phyloP scores from a whole-genome alignment of 371 early-diverging fungal species.

The Umbelopsis sp. region DNA sequence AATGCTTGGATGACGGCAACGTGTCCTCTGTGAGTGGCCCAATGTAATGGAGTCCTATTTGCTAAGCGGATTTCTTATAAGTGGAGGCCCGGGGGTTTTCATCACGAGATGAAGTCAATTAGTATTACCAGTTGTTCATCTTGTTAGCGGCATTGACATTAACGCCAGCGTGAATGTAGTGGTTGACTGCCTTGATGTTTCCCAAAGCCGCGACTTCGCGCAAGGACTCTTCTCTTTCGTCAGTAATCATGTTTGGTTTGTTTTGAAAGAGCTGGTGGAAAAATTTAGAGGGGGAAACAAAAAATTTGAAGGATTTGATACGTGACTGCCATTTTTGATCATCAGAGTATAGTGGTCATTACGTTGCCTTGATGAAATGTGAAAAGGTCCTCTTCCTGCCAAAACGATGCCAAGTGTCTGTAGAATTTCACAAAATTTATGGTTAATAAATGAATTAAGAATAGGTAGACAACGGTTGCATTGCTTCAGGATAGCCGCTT shows the following conservation, averaged over 20 bases:
- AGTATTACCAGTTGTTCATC: constrained; percentile 69
- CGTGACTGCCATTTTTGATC: too few relatives aligned
- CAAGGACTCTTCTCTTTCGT: constrained; percentile 65
- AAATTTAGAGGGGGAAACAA: not conserved
- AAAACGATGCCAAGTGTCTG: too few relatives aligned
- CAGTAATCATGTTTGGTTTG: constrained; percentile 34
- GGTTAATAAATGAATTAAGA: too few relatives aligned
- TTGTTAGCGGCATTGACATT: constrained; percentile 66
- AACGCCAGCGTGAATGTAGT: constrained; percentile 62
- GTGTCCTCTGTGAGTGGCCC: constrained; percentile 71
- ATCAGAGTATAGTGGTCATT: too few relatives aligned
- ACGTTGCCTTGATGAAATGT: too few relatives aligned
- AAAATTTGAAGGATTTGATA: not conserved
- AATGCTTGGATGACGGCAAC: constrained; percentile 53
- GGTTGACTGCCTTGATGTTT: constrained; percentile 68
- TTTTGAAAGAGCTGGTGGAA: too few relatives aligned
- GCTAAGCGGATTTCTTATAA: not conserved
- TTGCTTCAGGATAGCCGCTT: too few relatives aligned
- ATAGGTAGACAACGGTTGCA: too few relatives aligned
- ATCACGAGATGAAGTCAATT: not conserved
- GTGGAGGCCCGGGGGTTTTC: too few relatives aligned
- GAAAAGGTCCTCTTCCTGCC: too few relatives aligned
- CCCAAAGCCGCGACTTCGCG: constrained; percentile 79
- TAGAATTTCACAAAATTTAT: too few relatives aligned
- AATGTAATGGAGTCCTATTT: constrained; percentile 72